Conservation (phyloP, 2,329 filamentous ascomycete genomes). For the Epichloe festucae region DNA sequence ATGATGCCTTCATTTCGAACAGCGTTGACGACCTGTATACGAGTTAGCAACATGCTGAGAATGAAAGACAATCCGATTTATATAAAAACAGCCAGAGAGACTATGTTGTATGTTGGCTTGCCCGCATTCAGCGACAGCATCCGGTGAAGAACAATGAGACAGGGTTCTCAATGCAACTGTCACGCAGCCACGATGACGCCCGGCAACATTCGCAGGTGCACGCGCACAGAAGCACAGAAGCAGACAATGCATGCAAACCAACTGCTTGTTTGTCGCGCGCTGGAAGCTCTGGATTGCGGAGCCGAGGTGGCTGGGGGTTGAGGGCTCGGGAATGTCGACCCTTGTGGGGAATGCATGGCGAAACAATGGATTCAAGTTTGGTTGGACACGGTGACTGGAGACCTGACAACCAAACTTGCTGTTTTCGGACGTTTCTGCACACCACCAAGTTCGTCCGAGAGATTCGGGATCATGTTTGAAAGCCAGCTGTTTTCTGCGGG, state of each 20-base stretch:
- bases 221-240: not conserved
- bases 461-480: not conserved
- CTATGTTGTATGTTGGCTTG: not conserved
- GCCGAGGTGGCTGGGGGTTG: not conserved
- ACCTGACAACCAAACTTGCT: not conserved
- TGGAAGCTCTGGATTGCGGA: not conserved
- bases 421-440: not conserved
- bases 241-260: not conserved
- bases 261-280: not conserved
- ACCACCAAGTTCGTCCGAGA: not conserved
- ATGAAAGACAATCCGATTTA: not conserved
- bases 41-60: not conserved
- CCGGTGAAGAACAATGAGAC: not conserved
- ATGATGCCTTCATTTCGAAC: conserved; percentile 34
- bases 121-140: not conserved
- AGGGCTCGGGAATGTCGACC: not conserved
- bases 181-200: not conserved
- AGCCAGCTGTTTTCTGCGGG: not conserved
- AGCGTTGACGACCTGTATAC: not conserved
- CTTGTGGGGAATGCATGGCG: not conserved
- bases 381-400: not conserved
- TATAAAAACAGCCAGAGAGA: not conserved
- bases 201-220: not conserved
- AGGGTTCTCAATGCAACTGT: not conserved
- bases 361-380: not conserved